Evolutionary conservation across 768 basidiomycete genomes (phyloP).

Genomic region (Kwoniella botswanensis): DNA sequence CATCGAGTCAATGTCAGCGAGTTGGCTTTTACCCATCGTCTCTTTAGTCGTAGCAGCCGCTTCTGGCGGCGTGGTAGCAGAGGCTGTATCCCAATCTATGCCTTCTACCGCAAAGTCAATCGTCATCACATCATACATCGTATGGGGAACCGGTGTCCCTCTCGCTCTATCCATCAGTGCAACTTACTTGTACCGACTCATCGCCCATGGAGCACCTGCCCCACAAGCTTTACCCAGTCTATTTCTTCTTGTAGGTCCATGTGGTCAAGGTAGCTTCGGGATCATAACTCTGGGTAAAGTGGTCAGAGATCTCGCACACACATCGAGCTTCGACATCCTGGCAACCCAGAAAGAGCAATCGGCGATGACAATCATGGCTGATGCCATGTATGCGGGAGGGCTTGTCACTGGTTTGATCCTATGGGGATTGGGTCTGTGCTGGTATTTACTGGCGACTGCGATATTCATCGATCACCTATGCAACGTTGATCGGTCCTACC

Average conservation of each 20-base stretch:
- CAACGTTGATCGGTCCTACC: slow-evolving; percentile 26
- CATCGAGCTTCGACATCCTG: slow-evolving; percentile 19
- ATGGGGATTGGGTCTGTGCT: slow-evolving; percentile 55
- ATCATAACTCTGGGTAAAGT: slow-evolving; percentile 49
- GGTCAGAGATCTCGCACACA: slow-evolving; percentile 34
- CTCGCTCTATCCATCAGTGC: slow-evolving; percentile 72
- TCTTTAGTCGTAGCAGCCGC: slow-evolving; percentile 74
- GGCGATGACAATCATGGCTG: slow-evolving; percentile 20
- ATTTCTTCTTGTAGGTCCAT: slow-evolving; percentile 77
- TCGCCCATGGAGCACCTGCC: slow-evolving; percentile 56
- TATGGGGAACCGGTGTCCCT: slow-evolving; percentile 64
- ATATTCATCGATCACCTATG: slow-evolving; percentile 35
- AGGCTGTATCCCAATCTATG: slow-evolving; percentile 63
- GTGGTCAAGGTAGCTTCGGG: slow-evolving; percentile 66
- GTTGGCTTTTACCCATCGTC: slow-evolving; percentile 78
- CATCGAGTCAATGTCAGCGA: slow-evolving; percentile 65
- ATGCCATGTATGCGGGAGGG: slow-evolving; percentile 44
- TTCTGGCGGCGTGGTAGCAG: slow-evolving; percentile 67
- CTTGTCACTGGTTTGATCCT: slow-evolving; percentile 46
- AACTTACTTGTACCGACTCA: slow-evolving; percentile 68
- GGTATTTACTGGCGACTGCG: slow-evolving; percentile 49
- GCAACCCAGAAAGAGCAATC: background rate
- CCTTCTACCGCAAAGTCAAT: slow-evolving; percentile 65
- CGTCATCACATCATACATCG: slow-evolving; percentile 63
- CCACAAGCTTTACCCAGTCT: slow-evolving; percentile 56